Evolutionary conservation across 495 filamentous ascomycete genomes (phyloP).

Genomic region (Lasiosphaeria hispida): DNA sequence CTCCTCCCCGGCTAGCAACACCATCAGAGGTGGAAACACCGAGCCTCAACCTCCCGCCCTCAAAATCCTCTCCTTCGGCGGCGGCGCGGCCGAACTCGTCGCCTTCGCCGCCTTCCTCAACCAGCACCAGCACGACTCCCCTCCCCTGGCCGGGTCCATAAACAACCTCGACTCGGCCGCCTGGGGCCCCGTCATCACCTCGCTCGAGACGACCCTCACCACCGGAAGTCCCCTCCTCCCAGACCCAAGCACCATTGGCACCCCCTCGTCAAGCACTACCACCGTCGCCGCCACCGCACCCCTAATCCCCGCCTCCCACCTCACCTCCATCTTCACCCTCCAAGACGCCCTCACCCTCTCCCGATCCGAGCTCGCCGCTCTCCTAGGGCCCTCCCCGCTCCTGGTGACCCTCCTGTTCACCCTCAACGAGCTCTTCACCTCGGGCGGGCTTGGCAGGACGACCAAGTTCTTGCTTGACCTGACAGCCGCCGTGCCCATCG

Average conservation of each 20-base stretch:
- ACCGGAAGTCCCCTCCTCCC: conserved; percentile 34
- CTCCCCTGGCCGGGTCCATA: conserved; percentile 38
- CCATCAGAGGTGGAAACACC: background rate
- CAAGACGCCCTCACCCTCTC: conserved; percentile 60
- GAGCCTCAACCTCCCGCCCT: background rate
- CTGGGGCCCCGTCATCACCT: conserved; percentile 62
- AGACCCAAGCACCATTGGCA: background rate
- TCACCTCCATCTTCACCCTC: conserved; percentile 55
- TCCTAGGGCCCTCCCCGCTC: conserved; percentile 35
- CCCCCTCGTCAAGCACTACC: conserved; percentile 44
- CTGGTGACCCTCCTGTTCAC: conserved; percentile 90
- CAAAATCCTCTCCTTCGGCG: conserved; percentile 69
- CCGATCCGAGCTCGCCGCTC: conserved; percentile 36
- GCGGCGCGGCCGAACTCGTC: conserved; percentile 82
- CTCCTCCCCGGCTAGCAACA: conserved; percentile 1
- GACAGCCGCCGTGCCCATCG: conserved; percentile 51
- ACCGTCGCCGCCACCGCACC: conserved; percentile 15
- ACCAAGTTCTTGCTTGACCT: conserved; percentile 70
- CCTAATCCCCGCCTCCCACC: conserved; percentile 33
- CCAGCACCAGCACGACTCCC: conserved; percentile 26
- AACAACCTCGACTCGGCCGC: conserved; percentile 74
- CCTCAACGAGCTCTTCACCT: conserved; percentile 89
- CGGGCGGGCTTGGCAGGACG: conserved; percentile 66
- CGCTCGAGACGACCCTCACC: conserved; percentile 48
- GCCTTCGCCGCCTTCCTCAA: conserved; percentile 66